Percentiles rank a stretch among this genome's conserved stretches.
Evolutionary conservation across 139 green algal species (phyloP).

Genomic region (Pedinophyceae sp.): DNA sequence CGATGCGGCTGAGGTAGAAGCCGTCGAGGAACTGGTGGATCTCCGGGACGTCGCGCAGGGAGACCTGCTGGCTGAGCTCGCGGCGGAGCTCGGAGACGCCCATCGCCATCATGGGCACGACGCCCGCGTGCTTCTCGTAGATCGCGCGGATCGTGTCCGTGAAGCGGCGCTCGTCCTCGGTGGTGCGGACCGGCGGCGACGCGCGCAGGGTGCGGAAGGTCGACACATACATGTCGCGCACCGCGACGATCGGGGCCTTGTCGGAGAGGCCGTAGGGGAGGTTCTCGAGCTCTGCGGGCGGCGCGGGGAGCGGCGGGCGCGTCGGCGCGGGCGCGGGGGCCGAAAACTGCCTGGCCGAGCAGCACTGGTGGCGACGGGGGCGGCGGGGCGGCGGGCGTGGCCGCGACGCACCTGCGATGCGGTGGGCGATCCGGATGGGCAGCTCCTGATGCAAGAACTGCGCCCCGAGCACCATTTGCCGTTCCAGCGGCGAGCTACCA

Average conservation of each 20-base stretch:
- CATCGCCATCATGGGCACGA: slow-evolving; percentile 92
- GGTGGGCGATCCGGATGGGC: slow-evolving; percentile 82
- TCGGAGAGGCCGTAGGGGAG: slow-evolving; percentile 82
- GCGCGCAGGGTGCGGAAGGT: slow-evolving; percentile 80
- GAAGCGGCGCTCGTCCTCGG: slow-evolving; percentile 71
- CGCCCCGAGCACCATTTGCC: slow-evolving; percentile 79
- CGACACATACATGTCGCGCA: slow-evolving; percentile 97
- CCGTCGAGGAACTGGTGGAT: slow-evolving; percentile 96
- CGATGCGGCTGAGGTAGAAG: slow-evolving; percentile 95
- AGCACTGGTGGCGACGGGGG: too few species aligned
- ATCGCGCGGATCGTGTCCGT: slow-evolving; percentile 69
- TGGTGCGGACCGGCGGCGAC: slow-evolving; percentile 31
- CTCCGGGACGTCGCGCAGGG: slow-evolving; percentile 62
- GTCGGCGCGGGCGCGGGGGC: too few species aligned
- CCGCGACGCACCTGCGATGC: too few species aligned
- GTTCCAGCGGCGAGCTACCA: slow-evolving; percentile 74
- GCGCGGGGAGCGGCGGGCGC: slow-evolving; percentile 14
- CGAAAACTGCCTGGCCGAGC: too few species aligned
- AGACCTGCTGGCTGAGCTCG: slow-evolving; percentile 28
- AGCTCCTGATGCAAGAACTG: slow-evolving; percentile 97
- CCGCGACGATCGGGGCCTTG: slow-evolving; percentile 79
- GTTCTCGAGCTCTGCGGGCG: slow-evolving; percentile 91
- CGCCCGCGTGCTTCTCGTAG: slow-evolving; percentile 67
- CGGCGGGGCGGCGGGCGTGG: too few species aligned
- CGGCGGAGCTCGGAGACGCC: slow-evolving; percentile 74